A percentile compares a stretch with the other conserved stretches of the same genome.
Conservation (phyloP, 1,284 basidiomycete genomes). For the Meripilus lineatus region DNA sequence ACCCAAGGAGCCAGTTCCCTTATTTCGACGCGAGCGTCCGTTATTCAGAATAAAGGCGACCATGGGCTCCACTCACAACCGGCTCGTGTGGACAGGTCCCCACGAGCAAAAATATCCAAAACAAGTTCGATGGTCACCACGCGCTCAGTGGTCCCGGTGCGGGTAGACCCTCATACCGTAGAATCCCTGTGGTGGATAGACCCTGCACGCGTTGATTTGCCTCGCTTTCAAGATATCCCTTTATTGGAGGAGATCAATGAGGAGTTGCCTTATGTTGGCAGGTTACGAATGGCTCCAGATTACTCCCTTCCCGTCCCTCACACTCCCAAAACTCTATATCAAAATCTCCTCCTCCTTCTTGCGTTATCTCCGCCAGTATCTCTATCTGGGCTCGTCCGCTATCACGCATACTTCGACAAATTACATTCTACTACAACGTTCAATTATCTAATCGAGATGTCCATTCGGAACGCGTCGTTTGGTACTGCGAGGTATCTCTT, state of each 20-base stretch:
- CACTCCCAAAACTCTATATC: conserved; percentile 32
- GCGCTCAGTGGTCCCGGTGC: too few relatives aligned
- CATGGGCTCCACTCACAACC: too few relatives aligned
- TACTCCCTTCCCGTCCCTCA: neutral
- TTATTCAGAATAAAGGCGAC: too few relatives aligned
- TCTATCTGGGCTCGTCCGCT: conserved; percentile 12
- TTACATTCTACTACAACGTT: conserved; percentile 27
- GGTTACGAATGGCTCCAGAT: too few relatives aligned
- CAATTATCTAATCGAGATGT: conserved; percentile 25
- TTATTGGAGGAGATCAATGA: conserved; percentile 9
- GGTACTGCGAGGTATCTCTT: conserved; percentile 24
- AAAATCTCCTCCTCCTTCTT: conserved; percentile 40
- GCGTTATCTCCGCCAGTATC: conserved; percentile 14
- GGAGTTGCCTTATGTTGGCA: too few relatives aligned
- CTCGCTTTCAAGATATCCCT: conserved; percentile 5
- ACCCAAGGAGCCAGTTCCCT: too few relatives aligned
- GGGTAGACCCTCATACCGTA: too few relatives aligned
- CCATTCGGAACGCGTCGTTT: conserved; percentile 23
- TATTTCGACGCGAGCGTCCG: too few relatives aligned
- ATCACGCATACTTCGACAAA: conserved; percentile 14
- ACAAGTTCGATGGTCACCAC: too few relatives aligned
- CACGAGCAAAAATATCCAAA: too few relatives aligned
- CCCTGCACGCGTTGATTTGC: neutral
- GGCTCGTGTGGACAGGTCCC: too few relatives aligned
- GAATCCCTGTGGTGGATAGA: too few relatives aligned